Percentiles rank a stretch among this genome's conserved stretches.
phyloP scores from a whole-genome alignment of 1,284 basidiomycete species.

The Melampsora larici-populina region DNA sequence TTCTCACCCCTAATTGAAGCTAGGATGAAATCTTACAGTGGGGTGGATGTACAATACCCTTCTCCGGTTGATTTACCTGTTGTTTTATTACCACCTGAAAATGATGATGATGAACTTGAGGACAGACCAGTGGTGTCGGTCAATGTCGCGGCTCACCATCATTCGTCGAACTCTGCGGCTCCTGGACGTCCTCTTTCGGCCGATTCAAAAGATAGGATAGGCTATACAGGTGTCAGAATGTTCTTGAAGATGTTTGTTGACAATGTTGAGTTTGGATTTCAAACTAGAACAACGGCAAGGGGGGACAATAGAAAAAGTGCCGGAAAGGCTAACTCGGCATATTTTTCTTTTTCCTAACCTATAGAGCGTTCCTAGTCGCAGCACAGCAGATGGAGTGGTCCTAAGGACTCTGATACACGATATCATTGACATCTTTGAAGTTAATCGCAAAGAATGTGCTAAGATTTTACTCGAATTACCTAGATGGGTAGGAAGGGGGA shows the following conservation, averaged over 20 bases:
- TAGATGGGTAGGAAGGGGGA: slow-evolving; percentile 75
- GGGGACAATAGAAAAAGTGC: not conserved
- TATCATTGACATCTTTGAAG: slow-evolving; percentile 83
- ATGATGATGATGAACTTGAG: slow-evolving; percentile 70
- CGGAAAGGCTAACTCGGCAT: not conserved
- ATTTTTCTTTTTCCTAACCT: not conserved
- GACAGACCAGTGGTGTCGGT: slow-evolving; percentile 52
- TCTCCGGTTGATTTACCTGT: slow-evolving; percentile 68
- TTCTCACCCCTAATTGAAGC: slow-evolving; percentile 62
- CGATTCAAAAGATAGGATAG: slow-evolving; percentile 42
- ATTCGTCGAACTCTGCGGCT: slow-evolving; percentile 56
- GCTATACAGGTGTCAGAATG: slow-evolving; percentile 40
- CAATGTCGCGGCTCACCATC: slow-evolving; percentile 39
- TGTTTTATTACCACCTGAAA: slow-evolving; percentile 80
- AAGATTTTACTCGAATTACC: slow-evolving; percentile 80
- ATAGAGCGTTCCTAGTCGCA: slow-evolving; percentile 73
- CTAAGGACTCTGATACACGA: slow-evolving; percentile 76
- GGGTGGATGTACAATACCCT: slow-evolving; percentile 57
- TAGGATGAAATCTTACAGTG: slow-evolving; percentile 59
- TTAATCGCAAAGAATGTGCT: slow-evolving; percentile 93
- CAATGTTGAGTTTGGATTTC: slow-evolving; percentile 60
- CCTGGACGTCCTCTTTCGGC: slow-evolving; percentile 63
- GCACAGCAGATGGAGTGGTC: slow-evolving; percentile 71
- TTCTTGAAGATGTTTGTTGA: slow-evolving; percentile 69
- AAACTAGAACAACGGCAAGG: slow-evolving; percentile 6